Evolutionary conservation across 2,329 filamentous ascomycete genomes (phyloP), one percentile per base, ranked within the genome.

Genomic region (Chrysoporthe deuterocubensis): DNA sequence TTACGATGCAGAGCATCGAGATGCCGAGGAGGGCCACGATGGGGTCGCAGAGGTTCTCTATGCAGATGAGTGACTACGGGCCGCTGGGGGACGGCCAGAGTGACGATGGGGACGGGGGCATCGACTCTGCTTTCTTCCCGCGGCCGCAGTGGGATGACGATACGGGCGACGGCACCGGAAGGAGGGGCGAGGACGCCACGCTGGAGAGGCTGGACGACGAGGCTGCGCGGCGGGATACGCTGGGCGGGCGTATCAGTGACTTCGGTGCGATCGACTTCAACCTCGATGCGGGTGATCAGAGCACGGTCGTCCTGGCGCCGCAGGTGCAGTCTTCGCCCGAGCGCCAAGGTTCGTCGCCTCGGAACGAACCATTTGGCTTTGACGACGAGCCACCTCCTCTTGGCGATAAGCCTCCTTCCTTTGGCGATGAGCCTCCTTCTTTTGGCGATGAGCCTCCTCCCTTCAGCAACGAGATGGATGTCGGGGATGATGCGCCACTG

Each of bases 1-100:
- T 83, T 69, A 90, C 88, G 0, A 76, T 84, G 52, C 83, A 85
- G 68, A 89, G 88, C 1, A 82, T 90, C 40, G 89, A 90, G 76
- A 73, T 89, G 61, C 84, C 87, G 8, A 81, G 88, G 40, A 79
- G 88, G 61, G 77, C 81, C 59, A 80, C 81, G 0, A 74, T 76
- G 3, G 78, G 79, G 3, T 58, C 62, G 13, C 68, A 65, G 13
- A 77, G 85, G 42, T 73, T 84, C 42, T 86, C 85, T 13, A 76
- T 89, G 64, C 79, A 83, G 34, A 80, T 84, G 74, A 89, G 86
- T 72, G 87, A 89, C 73, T 83, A 79, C 56, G 68, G 74, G 14
- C 73, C 72, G 18, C 76, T 74, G 32, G 77, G 75, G 14, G 79
- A 79, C 3, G 71, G 76, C 64, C 72, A 74, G 4, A 81, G 80